phyloP scores from a whole-genome alignment of 2,329 filamentous ascomycete species.

The Cladophialophora psammophila region DNA sequence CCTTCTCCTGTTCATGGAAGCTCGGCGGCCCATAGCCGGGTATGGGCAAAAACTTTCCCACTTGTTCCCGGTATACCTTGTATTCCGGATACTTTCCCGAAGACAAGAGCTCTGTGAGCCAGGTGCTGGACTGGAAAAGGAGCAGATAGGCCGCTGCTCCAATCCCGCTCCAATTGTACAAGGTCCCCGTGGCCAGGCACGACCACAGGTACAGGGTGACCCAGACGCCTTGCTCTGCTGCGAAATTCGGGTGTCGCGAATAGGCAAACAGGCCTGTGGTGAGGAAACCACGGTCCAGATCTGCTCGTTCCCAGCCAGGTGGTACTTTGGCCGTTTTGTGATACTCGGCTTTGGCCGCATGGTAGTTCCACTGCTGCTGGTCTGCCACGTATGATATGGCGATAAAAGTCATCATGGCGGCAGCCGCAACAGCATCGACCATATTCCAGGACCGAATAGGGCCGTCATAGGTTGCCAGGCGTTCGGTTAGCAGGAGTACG shows the following conservation, averaged over 20 bases:
- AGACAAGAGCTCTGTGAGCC: constrained; percentile 83
- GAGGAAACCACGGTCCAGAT: constrained; percentile 89
- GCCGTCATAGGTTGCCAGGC: constrained; percentile 62
- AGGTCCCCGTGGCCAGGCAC: constrained; percentile 73
- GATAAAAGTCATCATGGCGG: constrained; percentile 63
- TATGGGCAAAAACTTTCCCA: constrained; percentile 82
- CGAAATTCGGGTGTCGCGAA: constrained; percentile 93
- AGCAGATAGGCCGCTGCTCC: constrained; percentile 75
- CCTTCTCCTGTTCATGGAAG: constrained; percentile 9
- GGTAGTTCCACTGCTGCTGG: constrained; percentile 91
- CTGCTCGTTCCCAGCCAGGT: constrained; percentile 68
- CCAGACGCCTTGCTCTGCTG: constrained; percentile 91
- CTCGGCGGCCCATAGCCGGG: constrained; percentile 14
- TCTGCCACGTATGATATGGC: constrained; percentile 82
- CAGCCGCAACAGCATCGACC: constrained; percentile 62
- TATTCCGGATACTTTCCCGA: constrained; percentile 88
- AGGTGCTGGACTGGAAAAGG: constrained; percentile 89
- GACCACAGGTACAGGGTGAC: constrained; percentile 86
- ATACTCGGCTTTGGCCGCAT: constrained; percentile 80
- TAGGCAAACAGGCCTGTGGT: constrained; percentile 84
- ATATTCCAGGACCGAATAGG: constrained; percentile 46
- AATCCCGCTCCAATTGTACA: constrained; percentile 78
- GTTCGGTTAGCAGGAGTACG: constrained; percentile 75
- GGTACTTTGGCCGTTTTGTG: constrained; percentile 75
- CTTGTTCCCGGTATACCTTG: constrained; percentile 78